phyloP scores from a whole-genome alignment of 495 filamentous ascomycete genomes.

The Xylaria grammica region DNA sequence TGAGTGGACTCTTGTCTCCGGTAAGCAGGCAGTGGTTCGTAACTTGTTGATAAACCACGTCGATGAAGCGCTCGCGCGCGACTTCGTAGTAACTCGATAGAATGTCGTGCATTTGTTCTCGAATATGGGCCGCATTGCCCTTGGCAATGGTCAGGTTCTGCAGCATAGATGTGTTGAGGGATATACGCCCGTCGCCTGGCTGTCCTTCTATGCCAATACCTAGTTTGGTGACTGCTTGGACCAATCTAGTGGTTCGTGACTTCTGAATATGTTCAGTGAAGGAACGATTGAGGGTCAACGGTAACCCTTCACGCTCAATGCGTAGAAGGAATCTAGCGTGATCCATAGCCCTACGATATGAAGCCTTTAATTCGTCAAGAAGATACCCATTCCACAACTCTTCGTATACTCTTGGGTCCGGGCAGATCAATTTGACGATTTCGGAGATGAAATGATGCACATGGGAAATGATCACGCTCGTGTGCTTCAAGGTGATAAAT shows the following conservation, averaged over 20 bases:
- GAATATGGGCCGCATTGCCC: conserved; percentile 53
- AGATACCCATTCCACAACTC: conserved; percentile 47
- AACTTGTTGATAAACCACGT: conserved; percentile 52
- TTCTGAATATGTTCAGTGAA: conserved; percentile 58
- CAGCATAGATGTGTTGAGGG: conserved; percentile 23
- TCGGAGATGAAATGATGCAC: conserved; percentile 55
- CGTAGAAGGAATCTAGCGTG: conserved; percentile 54
- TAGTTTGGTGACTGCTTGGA: conserved; percentile 24
- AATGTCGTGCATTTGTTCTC: conserved; percentile 61
- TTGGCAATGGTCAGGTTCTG: conserved; percentile 36
- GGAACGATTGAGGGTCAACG: conserved; percentile 59
- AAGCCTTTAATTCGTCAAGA: conserved; percentile 46
- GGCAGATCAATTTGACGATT: conserved; percentile 43
- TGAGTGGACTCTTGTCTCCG: conserved; percentile 36
- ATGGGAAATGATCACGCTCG: conserved; percentile 49
- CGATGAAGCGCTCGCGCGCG: conserved; percentile 58
- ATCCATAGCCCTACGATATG: conserved; percentile 51
- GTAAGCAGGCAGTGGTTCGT: conserved; percentile 42
- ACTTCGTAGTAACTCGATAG: conserved; percentile 65
- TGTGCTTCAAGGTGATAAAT: conserved; percentile 49
- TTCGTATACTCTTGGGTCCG: conserved; percentile 43
- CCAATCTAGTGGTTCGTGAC: conserved; percentile 35
- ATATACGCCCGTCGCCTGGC: conserved; percentile 7
- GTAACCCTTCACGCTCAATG: conserved; percentile 52
- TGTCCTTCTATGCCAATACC: neutral